Conservation (phyloP, 345 rosid species). For the Corymbia maculata region DNA sequence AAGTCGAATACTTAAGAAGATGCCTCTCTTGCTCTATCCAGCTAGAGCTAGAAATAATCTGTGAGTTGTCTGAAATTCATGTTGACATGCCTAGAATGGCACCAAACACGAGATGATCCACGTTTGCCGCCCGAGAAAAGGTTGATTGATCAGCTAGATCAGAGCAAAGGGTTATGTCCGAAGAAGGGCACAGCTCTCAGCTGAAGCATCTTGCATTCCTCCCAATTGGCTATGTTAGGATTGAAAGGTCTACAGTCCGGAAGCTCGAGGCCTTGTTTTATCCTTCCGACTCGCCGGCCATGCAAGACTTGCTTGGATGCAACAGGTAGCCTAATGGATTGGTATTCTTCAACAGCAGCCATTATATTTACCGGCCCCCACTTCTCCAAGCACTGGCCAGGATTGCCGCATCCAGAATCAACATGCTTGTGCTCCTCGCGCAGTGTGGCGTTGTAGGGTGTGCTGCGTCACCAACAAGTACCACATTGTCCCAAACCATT, state of each 20-base stretch:
- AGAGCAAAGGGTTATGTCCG: slow-evolving; percentile 13
- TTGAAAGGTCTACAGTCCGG: slow-evolving; percentile 20
- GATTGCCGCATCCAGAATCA: slow-evolving; percentile 51
- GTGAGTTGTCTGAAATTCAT: not conserved
- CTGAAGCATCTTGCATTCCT: slow-evolving; percentile 33
- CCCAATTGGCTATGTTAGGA: slow-evolving; percentile 14
- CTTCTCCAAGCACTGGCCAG: slow-evolving; percentile 56
- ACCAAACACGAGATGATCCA: not conserved
- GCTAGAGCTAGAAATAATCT: not conserved
- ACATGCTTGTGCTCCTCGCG: slow-evolving; percentile 77
- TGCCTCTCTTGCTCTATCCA: not conserved
- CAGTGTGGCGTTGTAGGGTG: slow-evolving; percentile 77
- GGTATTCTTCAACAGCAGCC: slow-evolving; percentile 61
- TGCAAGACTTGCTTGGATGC: slow-evolving; percentile 51
- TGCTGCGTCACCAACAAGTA: slow-evolving; percentile 67
- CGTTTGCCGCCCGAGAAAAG: not conserved
- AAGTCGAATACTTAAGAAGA: not conserved
- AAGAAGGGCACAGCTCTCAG: slow-evolving; percentile 56
- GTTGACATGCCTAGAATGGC: not conserved
- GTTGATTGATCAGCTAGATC: not conserved
- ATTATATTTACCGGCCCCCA: slow-evolving; percentile 25
- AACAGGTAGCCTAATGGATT: slow-evolving; percentile 43
- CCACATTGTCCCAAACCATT: slow-evolving; percentile 38
- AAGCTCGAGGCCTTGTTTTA: slow-evolving; percentile 57
- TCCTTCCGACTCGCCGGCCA: slow-evolving; percentile 40